Percentiles rank a stretch among this genome's conserved stretches.
These are phyloP conservation scores for Elsinoe batatas DNA, from an alignment of 2,329 filamentous ascomycete genomes.

Conservation along the genomic window DNA sequence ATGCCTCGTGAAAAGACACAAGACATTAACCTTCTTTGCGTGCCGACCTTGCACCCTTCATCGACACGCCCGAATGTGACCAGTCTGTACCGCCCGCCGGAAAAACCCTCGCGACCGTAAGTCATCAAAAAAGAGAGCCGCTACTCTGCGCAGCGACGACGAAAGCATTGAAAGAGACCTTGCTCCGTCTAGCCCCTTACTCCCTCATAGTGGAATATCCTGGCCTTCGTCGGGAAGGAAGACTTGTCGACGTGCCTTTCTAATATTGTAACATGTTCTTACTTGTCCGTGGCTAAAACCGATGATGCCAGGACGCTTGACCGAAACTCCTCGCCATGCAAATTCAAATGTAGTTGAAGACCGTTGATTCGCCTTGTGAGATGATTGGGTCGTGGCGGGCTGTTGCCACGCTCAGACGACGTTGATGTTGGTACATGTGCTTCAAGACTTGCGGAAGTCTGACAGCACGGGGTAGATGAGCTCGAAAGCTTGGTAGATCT, in stretches of 20 bases:
- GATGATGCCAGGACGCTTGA: slow-evolving; percentile 2
- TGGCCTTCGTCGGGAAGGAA: slow-evolving; percentile 9
- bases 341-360: slow-evolving; percentile 11
- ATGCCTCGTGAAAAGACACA: slow-evolving; percentile 5
- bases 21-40: background rate
- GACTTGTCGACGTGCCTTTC: slow-evolving; percentile 9
- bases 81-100: background rate
- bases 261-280: slow-evolving; percentile 14
- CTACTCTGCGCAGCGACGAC: slow-evolving; percentile 2
- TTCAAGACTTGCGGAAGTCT: slow-evolving; percentile 28
- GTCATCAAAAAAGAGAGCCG: slow-evolving; percentile 5
- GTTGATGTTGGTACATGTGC: slow-evolving; percentile 16
- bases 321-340: slow-evolving; percentile 18
- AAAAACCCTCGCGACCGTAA: slow-evolving; percentile 2
- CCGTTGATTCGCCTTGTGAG: slow-evolving; percentile 1
- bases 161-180: background rate
- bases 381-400: slow-evolving; percentile 12
- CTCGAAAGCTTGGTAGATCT: slow-evolving; percentile 95
- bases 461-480: slow-evolving; percentile 94
- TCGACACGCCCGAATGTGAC: background rate
- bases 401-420: slow-evolving; percentile 12
- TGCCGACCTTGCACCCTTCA: background rate
- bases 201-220: background rate
- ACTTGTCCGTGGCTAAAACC: slow-evolving; percentile 8
- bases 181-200: slow-evolving; percentile 10